Evolutionary conservation across 192 early-diverging fungal genomes (phyloP).

Genomic region (Jimgerdemannia lactiflua): DNA sequence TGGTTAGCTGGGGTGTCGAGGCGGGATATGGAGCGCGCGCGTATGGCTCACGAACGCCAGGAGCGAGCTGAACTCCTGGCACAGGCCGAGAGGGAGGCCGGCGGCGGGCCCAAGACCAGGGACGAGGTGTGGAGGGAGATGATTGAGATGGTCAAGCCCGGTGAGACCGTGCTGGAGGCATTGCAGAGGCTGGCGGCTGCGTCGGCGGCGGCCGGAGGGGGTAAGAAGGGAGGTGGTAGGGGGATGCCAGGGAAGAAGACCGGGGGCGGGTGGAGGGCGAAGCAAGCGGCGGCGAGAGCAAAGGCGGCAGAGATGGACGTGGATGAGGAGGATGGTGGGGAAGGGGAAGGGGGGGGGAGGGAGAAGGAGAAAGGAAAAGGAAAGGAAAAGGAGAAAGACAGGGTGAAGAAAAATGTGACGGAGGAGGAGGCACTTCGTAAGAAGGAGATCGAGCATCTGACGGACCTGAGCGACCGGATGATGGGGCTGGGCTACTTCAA

Average conservation of each 20-base stretch:
- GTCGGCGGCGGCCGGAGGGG: neutral
- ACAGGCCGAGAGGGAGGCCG: constrained; percentile 40
- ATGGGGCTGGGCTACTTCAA: constrained; percentile 65
- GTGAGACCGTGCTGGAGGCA: constrained; percentile 58
- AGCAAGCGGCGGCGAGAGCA: constrained; percentile 32
- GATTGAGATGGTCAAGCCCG: constrained; percentile 53
- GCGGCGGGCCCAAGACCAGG: constrained; percentile 41
- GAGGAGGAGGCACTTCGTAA: constrained; percentile 36
- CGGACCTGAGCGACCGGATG: constrained; percentile 66
- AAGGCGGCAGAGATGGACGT: constrained; percentile 30
- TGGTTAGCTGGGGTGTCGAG: constrained; percentile 68
- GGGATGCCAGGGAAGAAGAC: constrained; percentile 29
- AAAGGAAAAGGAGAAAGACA: constrained; percentile 37
- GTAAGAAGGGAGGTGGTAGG: constrained; percentile 17
- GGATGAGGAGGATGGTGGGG: neutral
- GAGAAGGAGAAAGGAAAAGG: constrained; percentile 6
- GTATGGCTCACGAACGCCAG: constrained; percentile 47
- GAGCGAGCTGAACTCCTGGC: constrained; percentile 33
- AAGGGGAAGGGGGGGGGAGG: no score
- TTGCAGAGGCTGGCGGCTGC: constrained; percentile 45
- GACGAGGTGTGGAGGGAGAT: constrained; percentile 53
- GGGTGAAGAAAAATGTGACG: constrained; percentile 7
- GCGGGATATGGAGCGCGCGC: constrained; percentile 54
- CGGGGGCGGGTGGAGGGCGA: constrained; percentile 33
- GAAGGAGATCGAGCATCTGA: constrained; percentile 55